A percentile compares a stretch with the other conserved stretches of the same genome.
Evolutionary conservation across 164 flowering plant species (phyloP).

Genomic region (Chimonanthus praecox): DNA sequence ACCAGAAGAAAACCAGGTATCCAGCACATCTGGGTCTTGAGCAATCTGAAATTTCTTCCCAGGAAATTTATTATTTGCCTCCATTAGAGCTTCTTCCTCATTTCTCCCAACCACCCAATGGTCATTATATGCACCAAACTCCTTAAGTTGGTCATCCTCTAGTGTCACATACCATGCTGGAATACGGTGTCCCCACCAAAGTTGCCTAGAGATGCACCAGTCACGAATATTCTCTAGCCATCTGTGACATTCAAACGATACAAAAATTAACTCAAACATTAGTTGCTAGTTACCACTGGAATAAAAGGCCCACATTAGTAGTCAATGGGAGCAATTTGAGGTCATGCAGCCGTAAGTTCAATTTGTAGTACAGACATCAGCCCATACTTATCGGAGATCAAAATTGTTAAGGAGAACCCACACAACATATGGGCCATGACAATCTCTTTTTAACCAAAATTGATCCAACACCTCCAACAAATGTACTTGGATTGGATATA

Average conservation of each 20-base stretch:
- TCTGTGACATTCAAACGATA: constrained; percentile 33
- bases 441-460: background rate
- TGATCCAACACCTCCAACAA: background rate
- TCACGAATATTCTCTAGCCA: constrained; percentile 96
- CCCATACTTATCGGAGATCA: background rate
- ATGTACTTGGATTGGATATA: background rate
- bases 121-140: constrained; percentile 66
- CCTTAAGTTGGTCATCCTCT: constrained; percentile 70
- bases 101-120: constrained; percentile 92
- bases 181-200: constrained; percentile 99
- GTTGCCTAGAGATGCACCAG: constrained; percentile 98
- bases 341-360: too few species aligned
- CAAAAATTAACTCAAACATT: background rate
- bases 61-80: constrained; percentile 44
- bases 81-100: constrained; percentile 59
- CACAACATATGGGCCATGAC: background rate
- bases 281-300: background rate
- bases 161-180: constrained; percentile 94
- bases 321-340: background rate
- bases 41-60: constrained; percentile 65
- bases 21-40: constrained; percentile 97
- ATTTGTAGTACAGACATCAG: background rate
- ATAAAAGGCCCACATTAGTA: background rate
- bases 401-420: background rate
- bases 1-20: constrained; percentile 95